Evolutionary conservation across 2,329 filamentous ascomycete species (phyloP).

Genomic region (Simplicillium sp.): DNA sequence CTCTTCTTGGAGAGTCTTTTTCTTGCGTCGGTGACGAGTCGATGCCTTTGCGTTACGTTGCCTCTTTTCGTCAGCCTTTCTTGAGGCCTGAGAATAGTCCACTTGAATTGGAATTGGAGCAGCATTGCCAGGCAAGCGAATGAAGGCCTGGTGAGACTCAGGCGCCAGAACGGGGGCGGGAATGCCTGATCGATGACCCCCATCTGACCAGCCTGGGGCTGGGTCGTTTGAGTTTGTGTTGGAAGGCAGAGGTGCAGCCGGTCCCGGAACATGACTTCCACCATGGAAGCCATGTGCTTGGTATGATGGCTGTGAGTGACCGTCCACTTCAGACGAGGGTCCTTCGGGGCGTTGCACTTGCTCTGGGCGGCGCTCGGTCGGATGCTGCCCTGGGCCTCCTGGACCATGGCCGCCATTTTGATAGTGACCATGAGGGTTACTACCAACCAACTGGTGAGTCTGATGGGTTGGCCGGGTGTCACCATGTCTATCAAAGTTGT

Average conservation of each 20-base stretch:
- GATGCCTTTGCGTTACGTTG: constrained; percentile 80
- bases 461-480: constrained; percentile 15
- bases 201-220: constrained; percentile 20
- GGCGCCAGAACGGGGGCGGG: constrained; percentile 14
- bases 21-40: constrained; percentile 68
- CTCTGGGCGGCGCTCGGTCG: too few relatives aligned
- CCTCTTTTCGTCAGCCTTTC: constrained; percentile 75
- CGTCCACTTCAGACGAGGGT: background rate
- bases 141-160: constrained; percentile 27
- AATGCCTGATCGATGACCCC: constrained; percentile 19
- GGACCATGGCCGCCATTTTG: background rate
- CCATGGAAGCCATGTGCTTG: background rate
- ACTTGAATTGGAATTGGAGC: constrained; percentile 52
- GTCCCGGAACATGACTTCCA: constrained; percentile 12
- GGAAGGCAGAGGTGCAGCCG: constrained; percentile 12
- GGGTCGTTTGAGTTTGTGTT: constrained; percentile 12
- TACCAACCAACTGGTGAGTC: constrained; percentile 14
- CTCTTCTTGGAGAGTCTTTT: constrained; percentile 74
- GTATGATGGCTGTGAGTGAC: background rate
- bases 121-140: constrained; percentile 27
- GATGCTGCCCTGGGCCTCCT: too few relatives aligned
- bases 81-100: constrained; percentile 73
- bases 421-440: constrained; percentile 8
- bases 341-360: too few relatives aligned
- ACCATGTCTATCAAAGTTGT: constrained; percentile 14